Conservation (phyloP, 805 yeast genomes). For the Nakazawaea ernobii region DNA sequence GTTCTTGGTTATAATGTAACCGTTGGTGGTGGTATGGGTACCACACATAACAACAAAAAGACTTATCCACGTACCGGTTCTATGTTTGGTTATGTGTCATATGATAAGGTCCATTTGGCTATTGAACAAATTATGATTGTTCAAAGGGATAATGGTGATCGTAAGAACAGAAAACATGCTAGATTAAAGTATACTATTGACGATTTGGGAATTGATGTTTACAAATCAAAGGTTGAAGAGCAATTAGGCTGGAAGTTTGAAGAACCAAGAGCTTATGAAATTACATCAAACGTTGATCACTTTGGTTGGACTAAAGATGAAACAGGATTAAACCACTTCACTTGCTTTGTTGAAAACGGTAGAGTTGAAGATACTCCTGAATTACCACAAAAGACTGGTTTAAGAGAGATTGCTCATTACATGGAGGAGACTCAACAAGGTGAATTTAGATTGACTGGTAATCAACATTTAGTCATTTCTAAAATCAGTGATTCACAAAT, state of each 20-base stretch:
- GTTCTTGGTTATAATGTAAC: slow-evolving; percentile 80
- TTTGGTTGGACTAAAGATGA: slow-evolving; percentile 94
- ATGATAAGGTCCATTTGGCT: slow-evolving; percentile 65
- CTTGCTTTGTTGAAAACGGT: slow-evolving; percentile 93
- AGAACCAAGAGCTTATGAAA: slow-evolving; percentile 65
- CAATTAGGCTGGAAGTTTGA: slow-evolving; percentile 71
- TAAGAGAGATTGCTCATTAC: slow-evolving; percentile 69
- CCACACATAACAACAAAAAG: slow-evolving; percentile 93
- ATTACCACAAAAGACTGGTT: slow-evolving; percentile 83
- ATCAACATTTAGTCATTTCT: slow-evolving; percentile 83
- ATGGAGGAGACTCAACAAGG: slow-evolving; percentile 60
- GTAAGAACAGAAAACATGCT: slow-evolving; percentile 95
- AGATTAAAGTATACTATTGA: slow-evolving; percentile 95
- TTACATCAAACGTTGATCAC: slow-evolving; percentile 82
- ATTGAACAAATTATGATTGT: slow-evolving; percentile 91
- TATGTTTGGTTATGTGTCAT: slow-evolving; percentile 67
- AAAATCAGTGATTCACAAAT: slow-evolving; percentile 67
- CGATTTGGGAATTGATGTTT: slow-evolving; percentile 84
- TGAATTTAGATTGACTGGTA: slow-evolving; percentile 91
- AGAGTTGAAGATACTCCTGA: slow-evolving; percentile 92
- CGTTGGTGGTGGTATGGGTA: slow-evolving; percentile 99
- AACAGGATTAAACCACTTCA: slow-evolving; percentile 78
- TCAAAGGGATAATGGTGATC: slow-evolving; percentile 92
- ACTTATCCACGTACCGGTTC: slow-evolving; percentile 96
- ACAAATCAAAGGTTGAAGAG: slow-evolving; percentile 77